These are phyloP conservation scores for Vaccinium corymbosum DNA, from an alignment of 148 eudicot species.

Conservation along the genomic window DNA sequence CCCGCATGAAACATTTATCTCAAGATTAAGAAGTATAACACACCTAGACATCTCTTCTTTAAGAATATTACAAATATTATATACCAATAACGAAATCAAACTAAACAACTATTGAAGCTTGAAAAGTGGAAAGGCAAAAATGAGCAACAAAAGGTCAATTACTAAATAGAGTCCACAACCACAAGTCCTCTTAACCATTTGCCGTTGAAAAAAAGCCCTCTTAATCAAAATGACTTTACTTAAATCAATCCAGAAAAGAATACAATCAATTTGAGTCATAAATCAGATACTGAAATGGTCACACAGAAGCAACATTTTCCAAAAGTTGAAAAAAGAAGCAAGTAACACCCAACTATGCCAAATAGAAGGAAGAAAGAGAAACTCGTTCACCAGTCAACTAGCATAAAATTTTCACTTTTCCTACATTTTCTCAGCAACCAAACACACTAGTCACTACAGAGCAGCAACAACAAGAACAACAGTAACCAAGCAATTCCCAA, in stretches of 20 bases:
- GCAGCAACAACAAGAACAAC: not conserved
- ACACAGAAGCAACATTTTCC: not conserved
- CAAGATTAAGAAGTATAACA: not conserved
- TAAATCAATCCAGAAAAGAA: not conserved
- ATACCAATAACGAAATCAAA: not conserved
- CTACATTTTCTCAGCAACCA: not conserved
- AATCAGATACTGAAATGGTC: not conserved
- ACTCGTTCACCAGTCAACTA: not conserved
- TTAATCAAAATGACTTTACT: not conserved
- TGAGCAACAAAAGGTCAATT: not conserved
- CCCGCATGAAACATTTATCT: not conserved
- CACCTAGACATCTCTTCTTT: not conserved
- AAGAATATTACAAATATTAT: constrained; percentile 1
- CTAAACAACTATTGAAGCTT: not conserved
- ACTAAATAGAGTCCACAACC: not conserved
- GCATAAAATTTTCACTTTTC: not conserved
- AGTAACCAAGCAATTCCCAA: not conserved
- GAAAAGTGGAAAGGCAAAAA: constrained; percentile 1
- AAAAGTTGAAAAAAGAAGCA: not conserved
- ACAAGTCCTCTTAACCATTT: not conserved
- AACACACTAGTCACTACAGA: not conserved
- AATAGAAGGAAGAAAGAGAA: not conserved
- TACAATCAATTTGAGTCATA: not conserved
- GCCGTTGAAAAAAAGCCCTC: not conserved
- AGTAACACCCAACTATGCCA: not conserved